Evolutionary conservation across 2,329 filamentous ascomycete species (phyloP).

Genomic region (Pestalotiopsis sp.): DNA sequence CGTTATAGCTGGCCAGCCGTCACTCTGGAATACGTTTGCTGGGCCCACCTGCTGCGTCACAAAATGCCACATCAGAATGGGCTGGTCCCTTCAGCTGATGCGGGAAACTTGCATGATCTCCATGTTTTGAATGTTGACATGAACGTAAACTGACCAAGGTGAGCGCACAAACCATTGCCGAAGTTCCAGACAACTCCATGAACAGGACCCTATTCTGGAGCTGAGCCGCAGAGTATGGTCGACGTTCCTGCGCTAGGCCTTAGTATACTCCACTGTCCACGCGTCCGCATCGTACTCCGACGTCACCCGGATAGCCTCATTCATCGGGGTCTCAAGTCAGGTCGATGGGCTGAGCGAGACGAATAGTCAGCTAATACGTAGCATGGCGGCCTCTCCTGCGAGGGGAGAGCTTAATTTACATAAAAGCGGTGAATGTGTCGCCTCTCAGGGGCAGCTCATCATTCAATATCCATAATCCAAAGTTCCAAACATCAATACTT

Average conservation of each 20-base stretch:
- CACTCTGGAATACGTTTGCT: neutral
- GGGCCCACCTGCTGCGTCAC: constrained; percentile 5
- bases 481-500: neutral
- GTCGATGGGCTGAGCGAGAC: neutral
- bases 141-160: neutral
- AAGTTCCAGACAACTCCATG: neutral
- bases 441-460: neutral
- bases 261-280: constrained; percentile 11
- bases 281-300: neutral
- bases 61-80: neutral
- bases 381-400: neutral
- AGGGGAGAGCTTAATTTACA: neutral
- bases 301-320: neutral
- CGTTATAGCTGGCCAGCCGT: neutral
- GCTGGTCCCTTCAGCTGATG: neutral
- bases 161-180: neutral
- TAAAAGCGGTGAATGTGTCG: neutral
- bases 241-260: neutral
- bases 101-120: constrained; percentile 1
- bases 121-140: neutral
- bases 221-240: neutral
- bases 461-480: neutral
- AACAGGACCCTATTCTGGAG: neutral
- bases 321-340: neutral
- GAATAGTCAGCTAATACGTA: neutral